A percentile compares a stretch with the other conserved stretches of the same genome.
These are phyloP conservation scores for Russula olivacea DNA, from an alignment of 768 basidiomycete species.

Conservation along the genomic window DNA sequence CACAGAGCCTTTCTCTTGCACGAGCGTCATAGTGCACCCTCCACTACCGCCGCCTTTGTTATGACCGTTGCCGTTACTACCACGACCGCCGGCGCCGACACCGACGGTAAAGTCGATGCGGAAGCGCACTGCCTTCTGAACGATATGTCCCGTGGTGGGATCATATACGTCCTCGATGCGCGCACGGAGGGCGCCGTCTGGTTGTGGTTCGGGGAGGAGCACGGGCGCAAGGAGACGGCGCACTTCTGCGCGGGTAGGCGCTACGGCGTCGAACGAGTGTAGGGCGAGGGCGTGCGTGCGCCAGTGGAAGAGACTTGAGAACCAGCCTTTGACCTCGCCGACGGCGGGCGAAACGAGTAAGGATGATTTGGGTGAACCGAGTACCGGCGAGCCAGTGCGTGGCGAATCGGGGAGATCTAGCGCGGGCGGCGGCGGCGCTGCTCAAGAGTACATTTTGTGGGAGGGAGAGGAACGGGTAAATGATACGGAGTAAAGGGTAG, in stretches of 20 bases:
- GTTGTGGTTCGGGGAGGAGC: slow-evolving; percentile 57
- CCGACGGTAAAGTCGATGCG: slow-evolving; percentile 63
- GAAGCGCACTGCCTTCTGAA: slow-evolving; percentile 76
- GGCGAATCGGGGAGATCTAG: slow-evolving; percentile 47
- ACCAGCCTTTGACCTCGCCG: slow-evolving; percentile 87
- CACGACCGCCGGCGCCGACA: slow-evolving; percentile 22
- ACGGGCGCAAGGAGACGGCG: slow-evolving; percentile 57
- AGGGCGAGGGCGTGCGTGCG: slow-evolving; percentile 53
- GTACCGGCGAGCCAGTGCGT: slow-evolving; percentile 45
- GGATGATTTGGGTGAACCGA: slow-evolving; percentile 36
- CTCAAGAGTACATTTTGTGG: not conserved
- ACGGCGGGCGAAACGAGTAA: slow-evolving; percentile 62
- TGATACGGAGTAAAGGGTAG: not conserved
- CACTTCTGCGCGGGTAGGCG: slow-evolving; percentile 59
- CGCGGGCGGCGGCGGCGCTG: slow-evolving; percentile 8
- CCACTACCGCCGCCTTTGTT: slow-evolving; percentile 32
- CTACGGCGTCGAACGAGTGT: slow-evolving; percentile 52
- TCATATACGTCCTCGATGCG: slow-evolving; percentile 46
- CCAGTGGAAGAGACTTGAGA: slow-evolving; percentile 93
- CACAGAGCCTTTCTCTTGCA: slow-evolving; percentile 87
- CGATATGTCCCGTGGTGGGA: slow-evolving; percentile 34
- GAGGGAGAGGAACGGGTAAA: not conserved
- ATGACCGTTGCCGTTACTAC: slow-evolving; percentile 17
- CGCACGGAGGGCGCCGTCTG: slow-evolving; percentile 48
- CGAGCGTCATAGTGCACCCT: slow-evolving; percentile 64